phyloP scores from a whole-genome alignment of 805 yeast species.

The Debaryomyces prosopidis region DNA sequence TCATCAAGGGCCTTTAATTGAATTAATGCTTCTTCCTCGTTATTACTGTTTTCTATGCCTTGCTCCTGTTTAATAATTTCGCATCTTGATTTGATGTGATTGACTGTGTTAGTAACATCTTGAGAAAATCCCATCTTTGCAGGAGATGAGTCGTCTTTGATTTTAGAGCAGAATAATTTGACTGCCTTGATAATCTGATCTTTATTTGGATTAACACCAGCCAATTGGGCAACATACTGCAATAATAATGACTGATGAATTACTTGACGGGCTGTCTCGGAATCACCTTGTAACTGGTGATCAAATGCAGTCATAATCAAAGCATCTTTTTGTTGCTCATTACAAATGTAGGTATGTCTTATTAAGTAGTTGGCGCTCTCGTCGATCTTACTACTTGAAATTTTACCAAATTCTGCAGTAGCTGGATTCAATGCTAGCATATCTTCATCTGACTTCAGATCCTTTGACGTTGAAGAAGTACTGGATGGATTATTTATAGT shows the following conservation, averaged over 20 bases:
- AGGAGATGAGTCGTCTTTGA: slow-evolving; percentile 52
- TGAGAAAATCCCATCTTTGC: slow-evolving; percentile 69
- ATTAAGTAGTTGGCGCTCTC: slow-evolving; percentile 53
- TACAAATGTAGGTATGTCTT: slow-evolving; percentile 66
- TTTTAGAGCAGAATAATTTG: slow-evolving; percentile 65
- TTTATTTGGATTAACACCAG: slow-evolving; percentile 30
- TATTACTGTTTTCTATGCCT: slow-evolving; percentile 25
- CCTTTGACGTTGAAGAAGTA: slow-evolving; percentile 3
- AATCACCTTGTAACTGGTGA: slow-evolving; percentile 64
- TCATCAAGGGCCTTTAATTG: slow-evolving; percentile 91
- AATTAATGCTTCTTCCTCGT: slow-evolving; percentile 70
- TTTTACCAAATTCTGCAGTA: slow-evolving; percentile 63
- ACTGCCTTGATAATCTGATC: slow-evolving; percentile 45
- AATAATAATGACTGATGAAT: slow-evolving; percentile 78
- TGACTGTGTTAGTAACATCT: slow-evolving; percentile 72
- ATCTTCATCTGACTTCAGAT: slow-evolving; percentile 20
- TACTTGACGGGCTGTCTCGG: slow-evolving; percentile 55
- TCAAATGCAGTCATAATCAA: slow-evolving; percentile 92
- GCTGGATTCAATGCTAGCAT: slow-evolving; percentile 52
- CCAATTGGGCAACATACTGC: slow-evolving; percentile 62
- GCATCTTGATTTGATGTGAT: slow-evolving; percentile 78
- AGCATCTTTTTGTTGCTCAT: slow-evolving; percentile 86
- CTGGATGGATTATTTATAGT: slow-evolving; percentile 6
- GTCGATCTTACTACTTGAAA: slow-evolving; percentile 50
- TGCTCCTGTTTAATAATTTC: slow-evolving; percentile 59